A percentile compares a stretch with the other conserved stretches of the same genome.
phyloP scores from a whole-genome alignment of 2,329 filamentous ascomycete genomes.

The Graphium sp. region DNA sequence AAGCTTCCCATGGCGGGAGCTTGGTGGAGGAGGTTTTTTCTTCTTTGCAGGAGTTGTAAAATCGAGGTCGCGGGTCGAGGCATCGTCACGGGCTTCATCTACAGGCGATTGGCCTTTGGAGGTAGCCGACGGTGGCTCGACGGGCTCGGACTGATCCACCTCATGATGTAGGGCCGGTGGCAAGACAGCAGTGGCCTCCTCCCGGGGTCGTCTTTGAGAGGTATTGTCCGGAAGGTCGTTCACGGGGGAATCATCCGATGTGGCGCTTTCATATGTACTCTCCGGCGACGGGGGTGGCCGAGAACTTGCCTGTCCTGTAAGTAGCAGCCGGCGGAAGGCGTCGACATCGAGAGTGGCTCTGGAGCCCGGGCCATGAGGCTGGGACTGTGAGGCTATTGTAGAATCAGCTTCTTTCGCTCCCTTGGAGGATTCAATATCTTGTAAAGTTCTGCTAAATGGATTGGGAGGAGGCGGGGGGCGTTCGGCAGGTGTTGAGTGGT shows the following conservation, averaged over 20 bases:
- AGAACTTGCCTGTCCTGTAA: constrained; percentile 48
- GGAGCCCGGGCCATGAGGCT: too few species aligned
- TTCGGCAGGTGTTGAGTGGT: neutral
- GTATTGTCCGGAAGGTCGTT: neutral
- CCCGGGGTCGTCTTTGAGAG: neutral
- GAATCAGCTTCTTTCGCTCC: constrained; percentile 15
- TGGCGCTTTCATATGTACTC: neutral
- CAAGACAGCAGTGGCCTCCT: neutral
- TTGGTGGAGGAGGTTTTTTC: constrained; percentile 55
- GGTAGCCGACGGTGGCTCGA: neutral
- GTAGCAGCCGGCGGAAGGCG: constrained; percentile 57
- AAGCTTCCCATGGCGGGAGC: constrained; percentile 61
- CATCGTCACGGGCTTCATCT: neutral
- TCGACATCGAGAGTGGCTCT: constrained; percentile 46
- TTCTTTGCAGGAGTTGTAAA: constrained; percentile 24
- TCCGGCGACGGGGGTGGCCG: constrained; percentile 5
- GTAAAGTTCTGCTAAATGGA: constrained; percentile 37
- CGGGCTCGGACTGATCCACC: neutral
- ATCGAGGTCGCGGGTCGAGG: neutral
- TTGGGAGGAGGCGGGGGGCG: constrained; percentile 12
- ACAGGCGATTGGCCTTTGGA: neutral
- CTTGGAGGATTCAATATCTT: constrained; percentile 28
- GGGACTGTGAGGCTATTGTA: too few species aligned
- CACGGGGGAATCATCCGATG: neutral
- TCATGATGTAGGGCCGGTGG: neutral